Conservation (phyloP, 2,329 filamentous ascomycete genomes). For the Aureobasidium subglaciale region DNA sequence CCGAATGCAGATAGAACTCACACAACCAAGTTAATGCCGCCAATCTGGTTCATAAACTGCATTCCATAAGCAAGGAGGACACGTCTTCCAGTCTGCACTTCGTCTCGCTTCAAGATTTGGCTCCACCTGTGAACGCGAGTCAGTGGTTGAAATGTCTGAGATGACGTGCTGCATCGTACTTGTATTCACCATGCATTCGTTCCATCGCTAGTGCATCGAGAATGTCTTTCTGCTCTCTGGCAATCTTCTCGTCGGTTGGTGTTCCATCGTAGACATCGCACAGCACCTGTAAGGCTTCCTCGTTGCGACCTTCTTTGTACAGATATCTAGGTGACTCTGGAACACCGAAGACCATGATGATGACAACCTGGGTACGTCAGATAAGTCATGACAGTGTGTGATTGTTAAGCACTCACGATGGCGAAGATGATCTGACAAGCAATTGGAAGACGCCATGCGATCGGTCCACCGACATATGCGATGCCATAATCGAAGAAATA, state of each 20-base stretch:
- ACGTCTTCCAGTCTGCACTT: constrained; percentile 34
- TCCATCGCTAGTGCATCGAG: constrained; percentile 32
- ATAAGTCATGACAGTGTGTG: background rate
- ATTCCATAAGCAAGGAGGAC: constrained; percentile 35
- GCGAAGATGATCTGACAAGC: constrained; percentile 40
- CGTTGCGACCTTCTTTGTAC: constrained; percentile 27
- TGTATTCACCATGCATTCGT: constrained; percentile 32
- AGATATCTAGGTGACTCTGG: constrained; percentile 36
- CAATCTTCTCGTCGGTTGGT: constrained; percentile 24
- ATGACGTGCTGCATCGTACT: background rate
- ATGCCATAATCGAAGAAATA: constrained; percentile 33
- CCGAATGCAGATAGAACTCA: no score
- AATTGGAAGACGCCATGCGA: constrained; percentile 42
- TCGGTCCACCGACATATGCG: constrained; percentile 34
- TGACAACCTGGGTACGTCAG: constrained; percentile 26
- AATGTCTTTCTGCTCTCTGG: constrained; percentile 29
- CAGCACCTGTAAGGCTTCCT: constrained; percentile 28
- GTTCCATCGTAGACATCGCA: constrained; percentile 28
- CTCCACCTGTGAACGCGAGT: constrained; percentile 23
- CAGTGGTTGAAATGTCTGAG: background rate
- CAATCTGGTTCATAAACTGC: constrained; percentile 36
- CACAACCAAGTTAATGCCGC: constrained; percentile 35
- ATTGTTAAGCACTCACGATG: constrained; percentile 20
- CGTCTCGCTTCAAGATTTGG: constrained; percentile 33
- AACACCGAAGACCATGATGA: constrained; percentile 33